Conservation (phyloP, 2,329 filamentous ascomycete genomes). For the Fusarium udum region DNA sequence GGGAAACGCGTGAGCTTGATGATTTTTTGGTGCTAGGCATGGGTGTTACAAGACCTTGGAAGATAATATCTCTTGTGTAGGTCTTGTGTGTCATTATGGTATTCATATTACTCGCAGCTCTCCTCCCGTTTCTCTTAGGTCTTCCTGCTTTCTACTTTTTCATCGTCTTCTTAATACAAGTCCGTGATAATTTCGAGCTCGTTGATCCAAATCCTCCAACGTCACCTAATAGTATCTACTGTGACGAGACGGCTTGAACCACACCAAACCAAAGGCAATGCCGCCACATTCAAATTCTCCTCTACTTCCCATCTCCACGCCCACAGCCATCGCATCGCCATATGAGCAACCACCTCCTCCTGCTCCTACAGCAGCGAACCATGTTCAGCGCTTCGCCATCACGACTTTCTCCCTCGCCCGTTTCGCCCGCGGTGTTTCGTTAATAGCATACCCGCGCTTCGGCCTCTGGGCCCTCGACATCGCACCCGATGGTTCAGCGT, state of each 20-base stretch:
- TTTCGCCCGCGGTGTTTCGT: constrained; percentile 43
- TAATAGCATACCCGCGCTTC: constrained; percentile 43
- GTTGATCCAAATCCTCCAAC: not conserved
- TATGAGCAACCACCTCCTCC: not conserved
- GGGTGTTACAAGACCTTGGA: not conserved
- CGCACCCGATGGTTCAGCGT: constrained; percentile 38
- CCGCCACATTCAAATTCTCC: constrained; percentile 33
- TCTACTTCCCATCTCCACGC: constrained; percentile 41
- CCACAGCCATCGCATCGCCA: constrained; percentile 33
- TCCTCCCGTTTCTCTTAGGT: constrained; percentile 20
- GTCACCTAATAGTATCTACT: not conserved
- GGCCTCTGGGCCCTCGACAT: constrained; percentile 46
- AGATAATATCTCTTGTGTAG: not conserved
- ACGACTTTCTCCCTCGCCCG: constrained; percentile 40
- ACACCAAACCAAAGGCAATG: constrained; percentile 22
- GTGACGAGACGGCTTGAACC: not conserved
- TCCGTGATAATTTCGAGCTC: constrained; percentile 9
- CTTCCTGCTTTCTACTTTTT: constrained; percentile 7
- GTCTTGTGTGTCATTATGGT: constrained; percentile 1
- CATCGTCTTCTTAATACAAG: constrained; percentile 19
- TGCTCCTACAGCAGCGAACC: constrained; percentile 17
- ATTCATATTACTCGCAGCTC: constrained; percentile 10
- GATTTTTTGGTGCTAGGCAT: constrained; percentile 19
- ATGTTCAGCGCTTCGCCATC: constrained; percentile 40
- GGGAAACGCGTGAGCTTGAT: constrained; percentile 42